Evolutionary conservation across 1,284 basidiomycete genomes (phyloP).

Genomic region (Testicularia cyperi): DNA sequence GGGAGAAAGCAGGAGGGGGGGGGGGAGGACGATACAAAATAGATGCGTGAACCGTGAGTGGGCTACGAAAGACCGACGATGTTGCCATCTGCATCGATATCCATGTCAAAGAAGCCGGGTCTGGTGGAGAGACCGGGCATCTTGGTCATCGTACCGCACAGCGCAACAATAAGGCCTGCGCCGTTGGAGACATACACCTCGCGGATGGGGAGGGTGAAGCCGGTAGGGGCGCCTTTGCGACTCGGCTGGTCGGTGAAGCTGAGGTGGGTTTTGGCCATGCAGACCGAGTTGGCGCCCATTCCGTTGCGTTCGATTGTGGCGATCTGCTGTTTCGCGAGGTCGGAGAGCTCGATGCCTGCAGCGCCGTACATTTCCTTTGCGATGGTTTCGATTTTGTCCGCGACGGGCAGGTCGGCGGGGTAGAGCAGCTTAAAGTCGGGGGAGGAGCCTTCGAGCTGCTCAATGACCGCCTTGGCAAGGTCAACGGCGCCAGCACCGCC

Average conservation of each 20-base stretch:
- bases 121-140: conserved; percentile 96
- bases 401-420: conserved; percentile 47
- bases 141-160: conserved; percentile 71
- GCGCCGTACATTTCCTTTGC: conserved; percentile 59
- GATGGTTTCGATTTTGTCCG: conserved; percentile 57
- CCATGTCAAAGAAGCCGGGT: conserved; percentile 67
- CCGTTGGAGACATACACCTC: conserved; percentile 86
- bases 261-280: conserved; percentile 91
- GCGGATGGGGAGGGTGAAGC: conserved; percentile 88
- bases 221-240: conserved; percentile 50
- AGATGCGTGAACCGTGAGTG: too few relatives aligned
- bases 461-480: conserved; percentile 53
- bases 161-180: conserved; percentile 92
- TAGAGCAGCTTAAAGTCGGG: conserved; percentile 58
- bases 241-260: conserved; percentile 51
- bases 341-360: conserved; percentile 65
- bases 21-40: too few relatives aligned
- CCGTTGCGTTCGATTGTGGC: conserved; percentile 91
- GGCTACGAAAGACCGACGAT: conserved; percentile 60
- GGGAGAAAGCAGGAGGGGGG: too few relatives aligned
- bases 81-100: conserved; percentile 58
- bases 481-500: conserved; percentile 55
- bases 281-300: conserved; percentile 72
- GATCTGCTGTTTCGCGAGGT: conserved; percentile 75
- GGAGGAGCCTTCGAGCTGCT: conserved; percentile 41